Conservation (phyloP, 192 early-diverging fungal genomes). For the Mortierella hygrophila region DNA sequence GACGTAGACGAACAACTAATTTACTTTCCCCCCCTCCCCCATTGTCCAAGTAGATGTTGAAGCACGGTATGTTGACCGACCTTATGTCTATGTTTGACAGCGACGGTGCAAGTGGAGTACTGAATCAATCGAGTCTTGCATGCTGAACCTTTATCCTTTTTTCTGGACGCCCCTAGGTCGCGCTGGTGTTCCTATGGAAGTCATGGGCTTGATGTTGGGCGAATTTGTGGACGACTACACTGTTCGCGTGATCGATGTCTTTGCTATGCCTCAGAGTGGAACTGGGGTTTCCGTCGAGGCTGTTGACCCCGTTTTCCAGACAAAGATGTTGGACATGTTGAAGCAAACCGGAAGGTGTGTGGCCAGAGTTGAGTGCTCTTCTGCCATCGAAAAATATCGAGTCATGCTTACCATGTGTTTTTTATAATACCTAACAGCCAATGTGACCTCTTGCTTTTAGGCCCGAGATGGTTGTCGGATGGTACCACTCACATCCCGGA, state of each 20-base stretch:
- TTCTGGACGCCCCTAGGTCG: constrained; percentile 70
- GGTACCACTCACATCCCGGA: constrained; percentile 99
- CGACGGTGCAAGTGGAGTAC: background rate
- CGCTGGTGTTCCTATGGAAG: constrained; percentile 99
- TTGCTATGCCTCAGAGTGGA: constrained; percentile 99
- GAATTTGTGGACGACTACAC: constrained; percentile 99
- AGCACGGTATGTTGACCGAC: constrained; percentile 72
- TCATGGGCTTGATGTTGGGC: constrained; percentile 99
- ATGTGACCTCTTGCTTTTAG: constrained; percentile 55
- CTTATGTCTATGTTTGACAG: background rate
- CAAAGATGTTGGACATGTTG: constrained; percentile 99
- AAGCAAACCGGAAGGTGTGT: constrained; percentile 96
- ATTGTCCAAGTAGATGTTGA: constrained; percentile 76
- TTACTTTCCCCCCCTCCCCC: background rate
- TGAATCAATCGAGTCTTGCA: background rate
- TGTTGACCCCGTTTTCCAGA: constrained; percentile 99
- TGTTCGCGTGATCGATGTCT: constrained; percentile 98
- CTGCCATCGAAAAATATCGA: background rate
- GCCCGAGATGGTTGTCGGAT: constrained; percentile 99
- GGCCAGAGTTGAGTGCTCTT: background rate
- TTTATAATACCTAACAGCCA: background rate
- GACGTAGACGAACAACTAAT: background rate
- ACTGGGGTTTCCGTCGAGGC: constrained; percentile 99
- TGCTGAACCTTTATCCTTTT: background rate
- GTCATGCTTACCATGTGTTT: background rate